Evolutionary conservation across 2,329 filamentous ascomycete species (phyloP), one percentile per base, ranked within the genome.

Genomic region (Colletotrichum orbiculare): DNA sequence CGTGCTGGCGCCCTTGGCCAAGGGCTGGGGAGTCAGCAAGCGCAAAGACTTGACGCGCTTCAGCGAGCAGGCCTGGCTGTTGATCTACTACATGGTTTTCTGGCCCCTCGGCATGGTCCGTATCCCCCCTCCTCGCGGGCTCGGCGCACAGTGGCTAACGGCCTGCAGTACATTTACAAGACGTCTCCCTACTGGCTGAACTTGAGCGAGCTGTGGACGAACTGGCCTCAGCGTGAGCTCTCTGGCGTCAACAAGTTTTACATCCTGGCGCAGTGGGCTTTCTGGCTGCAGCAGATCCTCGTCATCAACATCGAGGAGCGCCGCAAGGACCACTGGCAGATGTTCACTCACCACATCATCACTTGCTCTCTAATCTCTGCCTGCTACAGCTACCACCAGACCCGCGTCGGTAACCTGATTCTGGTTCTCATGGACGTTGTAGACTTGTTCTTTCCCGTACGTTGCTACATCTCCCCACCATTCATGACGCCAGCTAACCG

Each of bases 291-390:
- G 80, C 94, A 97, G 79, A 91, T 98, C 69, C 83, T 97, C 38
- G 93, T 97, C 63, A 93, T 98, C 76, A 91, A 97, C 78, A 94
- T 98, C 66, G 96, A 99, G 79, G 92, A 96, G 79, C 89, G 91
- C 69, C 88, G 96, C 73, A 98, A 98, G 81, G 96, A 99, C 73
- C 91, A 97, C 78, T 91, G 89, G 82, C 95, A 98, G 78, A 98
- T 98, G 96, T 89, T 98, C 70, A 90, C 89, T 15, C 96, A 98
- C 77, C 96, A 99, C 80, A 87, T 97, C 74, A 89, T 98, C 75
- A 99, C 96, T 17, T 92, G 90, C 73, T 82, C 84, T 6, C 87
- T 99, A 48, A 89, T 99, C 69, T 89, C 89, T 62, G 86, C 89
- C 38, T 95, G 91, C 69, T 98, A 98, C 76, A 87, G 89, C 69